Base-by-base conservation (phyloP, 108 stramenopile species). In the Aurantiochytrium sp. region DNA sequence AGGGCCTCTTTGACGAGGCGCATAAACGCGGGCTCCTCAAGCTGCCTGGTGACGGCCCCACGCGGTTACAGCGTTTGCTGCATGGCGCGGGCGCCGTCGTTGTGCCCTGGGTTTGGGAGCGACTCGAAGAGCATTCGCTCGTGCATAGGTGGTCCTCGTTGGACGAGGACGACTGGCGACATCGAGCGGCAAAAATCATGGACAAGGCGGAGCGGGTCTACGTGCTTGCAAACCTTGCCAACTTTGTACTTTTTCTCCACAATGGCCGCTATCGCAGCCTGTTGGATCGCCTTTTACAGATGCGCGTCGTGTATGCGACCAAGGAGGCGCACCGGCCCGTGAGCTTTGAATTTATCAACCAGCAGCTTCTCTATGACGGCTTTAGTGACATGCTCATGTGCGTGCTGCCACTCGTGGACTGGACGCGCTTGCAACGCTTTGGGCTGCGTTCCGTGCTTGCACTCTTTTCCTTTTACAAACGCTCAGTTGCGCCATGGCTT, bases 311-410 rank as follows among this genome's bases (percentile, higher is more conserved):
- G 12, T 53, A 53, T 23, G 45, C 76, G 19, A 83, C 19, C n/a
- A 25, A n/a, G 16, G 76, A 83, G 76, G 76, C 45, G 6, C 51
- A 47, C 19, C 76, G 76, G 6, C 25, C 76, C 23, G 76, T 83
- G 18, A 83, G 76, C 76, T 83, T 83, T 83, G 76, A 83, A 23
- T 47, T 53, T 12, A 83, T 83, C 49, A 83, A 83, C 28, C 76
- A 83, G 51, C 76, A 83, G 76, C 76, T 83, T 47, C 76, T 83
- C 28, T 83, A 83, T 23, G 76, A 83, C 51, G 76, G 76, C 45
- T 83, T 83, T 53, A 53, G 49, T 25, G 76, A 83, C 51, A 47
- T 83, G 45, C 76, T 83, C 76, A 83, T 83, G 76, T 83, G 76
- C 51, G 23, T 83, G 45, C 51, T 83, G 12, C 76, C 76, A 18